phyloP scores from a whole-genome alignment of 1,284 basidiomycete genomes.

The Ustilago trichophora region DNA sequence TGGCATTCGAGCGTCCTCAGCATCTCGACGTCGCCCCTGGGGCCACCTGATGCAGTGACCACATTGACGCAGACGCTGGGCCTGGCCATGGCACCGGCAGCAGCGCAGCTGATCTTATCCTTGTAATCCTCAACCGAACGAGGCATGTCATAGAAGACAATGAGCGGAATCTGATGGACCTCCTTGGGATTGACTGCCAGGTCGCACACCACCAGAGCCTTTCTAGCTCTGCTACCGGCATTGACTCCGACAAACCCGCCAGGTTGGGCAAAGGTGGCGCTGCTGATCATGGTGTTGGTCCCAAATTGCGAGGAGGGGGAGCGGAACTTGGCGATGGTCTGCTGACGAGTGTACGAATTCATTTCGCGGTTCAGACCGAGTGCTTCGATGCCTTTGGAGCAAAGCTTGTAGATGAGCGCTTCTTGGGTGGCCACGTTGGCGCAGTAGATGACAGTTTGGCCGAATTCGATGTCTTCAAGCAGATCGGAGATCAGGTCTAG shows the following conservation, averaged over 20 bases:
- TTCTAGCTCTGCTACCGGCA: slow-evolving; percentile 52
- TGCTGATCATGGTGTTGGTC: slow-evolving; percentile 31
- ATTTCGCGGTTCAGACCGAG: slow-evolving; percentile 81
- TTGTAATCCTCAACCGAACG: slow-evolving; percentile 95
- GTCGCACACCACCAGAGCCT: slow-evolving; percentile 87
- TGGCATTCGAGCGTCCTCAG: slow-evolving; percentile 90
- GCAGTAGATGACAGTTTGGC: slow-evolving; percentile 60
- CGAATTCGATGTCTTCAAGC: slow-evolving; percentile 82
- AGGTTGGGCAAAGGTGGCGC: slow-evolving; percentile 71
- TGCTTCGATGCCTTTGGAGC: slow-evolving; percentile 82
- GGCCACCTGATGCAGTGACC: slow-evolving; percentile 90
- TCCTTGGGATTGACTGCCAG: slow-evolving; percentile 87
- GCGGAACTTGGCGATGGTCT: slow-evolving; percentile 82
- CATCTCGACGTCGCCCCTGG: slow-evolving; percentile 84
- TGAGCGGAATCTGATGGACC: slow-evolving; percentile 84
- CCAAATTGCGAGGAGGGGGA: slow-evolving; percentile 66
- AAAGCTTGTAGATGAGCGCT: slow-evolving; percentile 76
- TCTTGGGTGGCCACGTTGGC: slow-evolving; percentile 64
- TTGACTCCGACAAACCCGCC: slow-evolving; percentile 70
- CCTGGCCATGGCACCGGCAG: slow-evolving; percentile 80
- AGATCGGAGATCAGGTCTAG: slow-evolving; percentile 91
- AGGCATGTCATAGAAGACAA: slow-evolving; percentile 84
- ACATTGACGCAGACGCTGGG: slow-evolving; percentile 92
- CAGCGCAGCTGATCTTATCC: slow-evolving; percentile 74
- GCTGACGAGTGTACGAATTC: slow-evolving; percentile 80